Evolutionary conservation across 352 stramenopile species (phyloP).

Genomic region (Phytophthora cajani): DNA sequence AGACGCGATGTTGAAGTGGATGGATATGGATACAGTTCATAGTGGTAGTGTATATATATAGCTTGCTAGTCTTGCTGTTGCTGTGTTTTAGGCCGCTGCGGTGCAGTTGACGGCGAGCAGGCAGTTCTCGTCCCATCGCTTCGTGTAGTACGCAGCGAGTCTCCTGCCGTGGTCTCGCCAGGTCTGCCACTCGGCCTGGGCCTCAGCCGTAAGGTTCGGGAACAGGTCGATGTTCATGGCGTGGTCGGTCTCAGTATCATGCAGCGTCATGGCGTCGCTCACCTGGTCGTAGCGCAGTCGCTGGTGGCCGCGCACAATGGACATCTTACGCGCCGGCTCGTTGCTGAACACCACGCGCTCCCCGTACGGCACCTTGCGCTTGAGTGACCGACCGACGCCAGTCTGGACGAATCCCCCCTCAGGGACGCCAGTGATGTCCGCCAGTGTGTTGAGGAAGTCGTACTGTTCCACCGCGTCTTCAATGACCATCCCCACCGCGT

Average conservation of each 20-base stretch:
- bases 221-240: constrained; percentile 44
- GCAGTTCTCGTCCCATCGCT: constrained; percentile 52
- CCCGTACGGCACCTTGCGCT: constrained; percentile 42
- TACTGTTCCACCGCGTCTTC: constrained; percentile 45
- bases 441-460: constrained; percentile 49
- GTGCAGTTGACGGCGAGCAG: constrained; percentile 40
- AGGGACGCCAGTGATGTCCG: constrained; percentile 44
- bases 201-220: constrained; percentile 25
- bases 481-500: constrained; percentile 35
- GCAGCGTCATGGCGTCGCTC: constrained; percentile 38
- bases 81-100: neutral
- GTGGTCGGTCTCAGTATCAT: constrained; percentile 48
- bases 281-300: constrained; percentile 53
- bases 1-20: neutral
- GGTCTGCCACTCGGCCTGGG: constrained; percentile 24
- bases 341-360: constrained; percentile 58
- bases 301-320: constrained; percentile 39
- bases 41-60: neutral
- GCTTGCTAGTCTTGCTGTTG: neutral
- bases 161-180: constrained; percentile 37
- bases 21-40: neutral
- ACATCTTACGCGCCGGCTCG: constrained; percentile 50
- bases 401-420: constrained; percentile 42
- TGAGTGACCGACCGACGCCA: constrained; percentile 48
- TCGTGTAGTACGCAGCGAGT: constrained; percentile 61